phyloP scores from a whole-genome alignment of 78 protist species.

The Emiliania huxleyi region DNA sequence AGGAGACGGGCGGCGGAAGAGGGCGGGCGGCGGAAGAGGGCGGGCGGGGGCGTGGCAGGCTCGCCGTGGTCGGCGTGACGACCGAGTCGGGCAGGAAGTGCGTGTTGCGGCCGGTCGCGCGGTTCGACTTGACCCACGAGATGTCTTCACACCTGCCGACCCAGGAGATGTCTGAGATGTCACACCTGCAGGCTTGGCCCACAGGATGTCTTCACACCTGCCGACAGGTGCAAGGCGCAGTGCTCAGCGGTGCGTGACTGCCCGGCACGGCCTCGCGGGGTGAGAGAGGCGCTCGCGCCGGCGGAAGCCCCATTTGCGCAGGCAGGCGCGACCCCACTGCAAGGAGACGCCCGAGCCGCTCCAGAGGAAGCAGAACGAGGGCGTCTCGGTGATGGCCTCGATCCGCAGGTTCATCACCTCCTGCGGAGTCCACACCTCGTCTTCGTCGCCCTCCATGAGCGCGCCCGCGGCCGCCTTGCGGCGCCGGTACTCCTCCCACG shows the following conservation, averaged over 20 bases:
- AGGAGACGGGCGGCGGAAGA: too few relatives aligned
- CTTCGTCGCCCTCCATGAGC: background rate
- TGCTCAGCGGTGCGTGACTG: too few relatives aligned
- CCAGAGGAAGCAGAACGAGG: slow-evolving; percentile 38
- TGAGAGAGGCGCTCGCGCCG: too few relatives aligned
- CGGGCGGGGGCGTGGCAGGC: too few relatives aligned
- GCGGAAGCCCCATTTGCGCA: slow-evolving; percentile 51
- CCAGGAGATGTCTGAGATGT: too few relatives aligned
- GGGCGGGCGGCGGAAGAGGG: background rate
- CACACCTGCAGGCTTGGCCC: slow-evolving; percentile 54
- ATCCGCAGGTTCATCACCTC: slow-evolving; percentile 15
- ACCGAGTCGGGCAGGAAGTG: background rate
- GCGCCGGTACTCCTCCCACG: slow-evolving; percentile 40
- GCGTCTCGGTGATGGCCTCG: slow-evolving; percentile 20
- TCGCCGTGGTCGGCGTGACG: background rate
- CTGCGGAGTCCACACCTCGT: slow-evolving; percentile 6
- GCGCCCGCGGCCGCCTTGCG: background rate
- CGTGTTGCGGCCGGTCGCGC: background rate
- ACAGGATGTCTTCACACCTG: slow-evolving; percentile 50
- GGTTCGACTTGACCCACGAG: slow-evolving; percentile 51
- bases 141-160: slow-evolving; percentile 52
- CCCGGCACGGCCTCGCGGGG: too few relatives aligned
- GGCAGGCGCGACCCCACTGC: slow-evolving; percentile 23
- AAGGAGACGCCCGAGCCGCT: background rate
- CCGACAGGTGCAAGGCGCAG: too few relatives aligned